A percentile compares a stretch with the other conserved stretches of the same genome.
These are phyloP conservation scores for Massarina eburnea DNA, from an alignment of 2,329 filamentous ascomycete species.

Conservation along the genomic window DNA sequence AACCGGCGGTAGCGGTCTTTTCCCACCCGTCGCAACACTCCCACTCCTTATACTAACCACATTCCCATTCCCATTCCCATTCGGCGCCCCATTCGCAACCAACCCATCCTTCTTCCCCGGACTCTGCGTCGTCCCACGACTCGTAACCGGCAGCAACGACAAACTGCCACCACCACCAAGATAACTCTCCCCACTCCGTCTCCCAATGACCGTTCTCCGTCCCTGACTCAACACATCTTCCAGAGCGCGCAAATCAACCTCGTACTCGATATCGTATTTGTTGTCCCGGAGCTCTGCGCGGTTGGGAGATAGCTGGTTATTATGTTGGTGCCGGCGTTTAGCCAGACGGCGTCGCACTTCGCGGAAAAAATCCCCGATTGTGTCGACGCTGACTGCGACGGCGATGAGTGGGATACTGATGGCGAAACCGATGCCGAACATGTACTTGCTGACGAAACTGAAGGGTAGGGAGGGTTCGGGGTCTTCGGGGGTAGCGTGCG, in stretches of 20 bases:
- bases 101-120: constrained; percentile 13
- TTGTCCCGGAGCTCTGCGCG: constrained; percentile 10
- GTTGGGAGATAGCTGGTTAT: not conserved
- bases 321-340: constrained; percentile 5
- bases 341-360: constrained; percentile 23
- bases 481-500: constrained; percentile 27
- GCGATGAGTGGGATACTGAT: constrained; percentile 55
- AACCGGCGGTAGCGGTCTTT: constrained; percentile 12
- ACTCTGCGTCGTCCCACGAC: constrained; percentile 31
- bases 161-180: constrained; percentile 16
- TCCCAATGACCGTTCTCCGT: constrained; percentile 21
- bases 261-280: constrained; percentile 18
- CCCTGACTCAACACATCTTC: constrained; percentile 32
- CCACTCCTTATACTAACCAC: constrained; percentile 13
- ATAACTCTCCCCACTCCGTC: constrained; percentile 34
- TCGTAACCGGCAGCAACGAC: constrained; percentile 31
- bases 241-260: constrained; percentile 25
- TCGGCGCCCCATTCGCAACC: constrained; percentile 8
- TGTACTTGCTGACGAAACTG: constrained; percentile 57
- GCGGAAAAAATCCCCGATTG: constrained; percentile 36
- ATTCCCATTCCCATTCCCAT: constrained; percentile 10
- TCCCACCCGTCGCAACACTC: constrained; percentile 17
- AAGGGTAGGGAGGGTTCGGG: constrained; percentile 45
- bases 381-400: constrained; percentile 51
- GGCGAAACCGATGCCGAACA: constrained; percentile 58